A percentile compares a stretch with the other conserved stretches of the same genome.
These are phyloP conservation scores for Phytophthora sojae DNA, from an alignment of 352 stramenopile species.

Conservation along the genomic window DNA sequence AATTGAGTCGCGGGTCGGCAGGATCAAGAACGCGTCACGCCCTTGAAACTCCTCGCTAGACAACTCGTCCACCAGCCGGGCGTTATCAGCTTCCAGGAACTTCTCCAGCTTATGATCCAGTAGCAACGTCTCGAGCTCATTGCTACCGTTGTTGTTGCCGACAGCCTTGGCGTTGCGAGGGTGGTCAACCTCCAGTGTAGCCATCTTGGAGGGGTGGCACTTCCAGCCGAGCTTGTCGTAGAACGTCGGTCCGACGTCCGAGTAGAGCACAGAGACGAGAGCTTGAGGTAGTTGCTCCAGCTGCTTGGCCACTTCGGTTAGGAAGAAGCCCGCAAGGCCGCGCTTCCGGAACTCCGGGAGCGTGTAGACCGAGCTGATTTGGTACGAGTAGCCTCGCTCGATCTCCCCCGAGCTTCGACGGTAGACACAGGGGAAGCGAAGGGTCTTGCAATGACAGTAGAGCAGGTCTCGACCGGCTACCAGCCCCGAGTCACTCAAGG, in stretches of 20 bases:
- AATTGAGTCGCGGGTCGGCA: constrained; percentile 55
- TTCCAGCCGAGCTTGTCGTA: constrained; percentile 67
- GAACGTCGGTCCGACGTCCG: constrained; percentile 59
- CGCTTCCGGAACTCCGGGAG: constrained; percentile 48
- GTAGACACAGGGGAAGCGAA: constrained; percentile 55
- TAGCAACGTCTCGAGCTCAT: constrained; percentile 27
- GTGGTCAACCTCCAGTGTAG: constrained; percentile 36
- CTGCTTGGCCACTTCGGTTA: constrained; percentile 38
- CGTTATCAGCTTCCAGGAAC: constrained; percentile 51
- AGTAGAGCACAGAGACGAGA: constrained; percentile 57
- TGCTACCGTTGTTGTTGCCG: background rate
- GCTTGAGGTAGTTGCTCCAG: constrained; percentile 35
- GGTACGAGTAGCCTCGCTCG: constrained; percentile 50
- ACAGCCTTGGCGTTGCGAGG: constrained; percentile 18
- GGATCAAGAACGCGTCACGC: constrained; percentile 45
- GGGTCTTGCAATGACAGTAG: constrained; percentile 60
- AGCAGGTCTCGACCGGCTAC: constrained; percentile 36
- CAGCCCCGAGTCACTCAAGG: constrained; percentile 27
- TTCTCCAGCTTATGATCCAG: constrained; percentile 45
- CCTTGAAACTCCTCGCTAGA: constrained; percentile 25
- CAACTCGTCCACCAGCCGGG: constrained; percentile 40
- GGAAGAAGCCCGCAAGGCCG: constrained; percentile 55
- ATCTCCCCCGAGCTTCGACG: constrained; percentile 39
- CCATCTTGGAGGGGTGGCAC: constrained; percentile 44
- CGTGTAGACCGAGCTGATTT: constrained; percentile 69